Conservation (phyloP, 352 stramenopile genomes). For the Globisporangium splendens region DNA sequence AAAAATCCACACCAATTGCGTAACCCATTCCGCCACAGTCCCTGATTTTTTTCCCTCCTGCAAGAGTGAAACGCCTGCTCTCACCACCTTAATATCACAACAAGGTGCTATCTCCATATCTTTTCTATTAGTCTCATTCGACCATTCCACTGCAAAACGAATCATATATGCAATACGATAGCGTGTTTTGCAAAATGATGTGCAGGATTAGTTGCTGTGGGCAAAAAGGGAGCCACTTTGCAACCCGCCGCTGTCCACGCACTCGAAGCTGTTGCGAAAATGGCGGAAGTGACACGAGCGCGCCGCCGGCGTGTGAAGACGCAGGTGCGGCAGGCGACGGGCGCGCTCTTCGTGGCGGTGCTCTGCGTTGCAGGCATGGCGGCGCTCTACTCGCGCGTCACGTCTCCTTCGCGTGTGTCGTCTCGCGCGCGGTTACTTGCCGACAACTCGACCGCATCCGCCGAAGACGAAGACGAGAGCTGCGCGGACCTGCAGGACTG, state of each 20-base stretch:
- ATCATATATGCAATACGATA: too few species aligned
- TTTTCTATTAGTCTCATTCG: too few species aligned
- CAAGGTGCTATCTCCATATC: too few species aligned
- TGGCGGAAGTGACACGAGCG: background rate
- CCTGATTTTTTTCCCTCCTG: constrained; percentile 2
- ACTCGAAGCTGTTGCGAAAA: too few species aligned
- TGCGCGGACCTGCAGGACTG: constrained; percentile 37
- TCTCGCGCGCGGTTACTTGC: constrained; percentile 10
- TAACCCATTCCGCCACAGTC: background rate
- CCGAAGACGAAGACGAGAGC: constrained; percentile 17
- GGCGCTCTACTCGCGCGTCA: constrained; percentile 2
- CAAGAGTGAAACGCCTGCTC: too few species aligned
- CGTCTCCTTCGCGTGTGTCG: background rate
- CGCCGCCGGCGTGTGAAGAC: constrained; percentile 10
- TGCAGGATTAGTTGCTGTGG: too few species aligned
- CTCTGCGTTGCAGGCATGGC: constrained; percentile 18
- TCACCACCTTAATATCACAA: too few species aligned
- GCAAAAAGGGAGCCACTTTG: too few species aligned
- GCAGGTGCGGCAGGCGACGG: constrained; percentile 19
- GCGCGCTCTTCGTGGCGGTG: constrained; percentile 19
- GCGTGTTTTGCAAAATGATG: too few species aligned
- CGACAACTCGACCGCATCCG: constrained; percentile 13
- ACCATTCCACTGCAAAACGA: too few species aligned
- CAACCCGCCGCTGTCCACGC: too few species aligned
- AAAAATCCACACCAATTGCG: constrained; percentile 1